Conservation (phyloP, 75 land plant species). For the Ceratopteris richardii region DNA sequence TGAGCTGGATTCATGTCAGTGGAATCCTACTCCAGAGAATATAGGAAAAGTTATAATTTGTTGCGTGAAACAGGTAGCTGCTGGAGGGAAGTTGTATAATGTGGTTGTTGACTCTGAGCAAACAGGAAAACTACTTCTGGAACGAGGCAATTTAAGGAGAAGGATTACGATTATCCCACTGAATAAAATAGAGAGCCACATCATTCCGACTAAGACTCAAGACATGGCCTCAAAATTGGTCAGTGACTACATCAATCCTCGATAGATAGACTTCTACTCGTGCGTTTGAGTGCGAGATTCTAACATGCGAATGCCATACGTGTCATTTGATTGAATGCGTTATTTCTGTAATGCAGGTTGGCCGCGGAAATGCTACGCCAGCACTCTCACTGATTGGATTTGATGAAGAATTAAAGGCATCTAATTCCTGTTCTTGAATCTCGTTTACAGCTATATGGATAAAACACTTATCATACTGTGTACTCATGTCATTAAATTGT, state of each 20-base stretch:
- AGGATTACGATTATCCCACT: conserved; percentile 97
- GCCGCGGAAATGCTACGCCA: conserved; percentile 71
- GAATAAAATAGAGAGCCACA: conserved; percentile 69
- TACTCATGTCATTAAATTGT: no score
- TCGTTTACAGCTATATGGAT: conserved; percentile 10
- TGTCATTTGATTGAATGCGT: background rate
- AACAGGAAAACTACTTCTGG: conserved; percentile 89
- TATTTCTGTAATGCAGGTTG: conserved; percentile 45
- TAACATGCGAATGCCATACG: no score
- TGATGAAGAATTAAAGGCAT: conserved; percentile 63
- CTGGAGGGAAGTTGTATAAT: conserved; percentile 88
- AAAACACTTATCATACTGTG: conserved; percentile 6
- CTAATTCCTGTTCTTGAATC: background rate
- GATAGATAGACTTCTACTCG: no score
- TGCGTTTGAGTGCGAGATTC: no score
- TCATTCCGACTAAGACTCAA: conserved; percentile 55
- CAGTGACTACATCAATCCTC: no score
- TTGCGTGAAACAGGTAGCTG: conserved; percentile 67
- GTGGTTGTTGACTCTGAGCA: conserved; percentile 94
- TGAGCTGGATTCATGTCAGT: background rate
- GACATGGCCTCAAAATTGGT: conserved; percentile 71
- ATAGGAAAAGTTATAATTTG: background rate
- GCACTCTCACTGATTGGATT: conserved; percentile 90
- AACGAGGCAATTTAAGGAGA: conserved; percentile 72
- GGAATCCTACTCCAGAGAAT: background rate